A percentile compares a stretch with the other conserved stretches of the same genome.
phyloP scores from a whole-genome alignment of 768 basidiomycete genomes.

The Podaxis carcinomalis region DNA sequence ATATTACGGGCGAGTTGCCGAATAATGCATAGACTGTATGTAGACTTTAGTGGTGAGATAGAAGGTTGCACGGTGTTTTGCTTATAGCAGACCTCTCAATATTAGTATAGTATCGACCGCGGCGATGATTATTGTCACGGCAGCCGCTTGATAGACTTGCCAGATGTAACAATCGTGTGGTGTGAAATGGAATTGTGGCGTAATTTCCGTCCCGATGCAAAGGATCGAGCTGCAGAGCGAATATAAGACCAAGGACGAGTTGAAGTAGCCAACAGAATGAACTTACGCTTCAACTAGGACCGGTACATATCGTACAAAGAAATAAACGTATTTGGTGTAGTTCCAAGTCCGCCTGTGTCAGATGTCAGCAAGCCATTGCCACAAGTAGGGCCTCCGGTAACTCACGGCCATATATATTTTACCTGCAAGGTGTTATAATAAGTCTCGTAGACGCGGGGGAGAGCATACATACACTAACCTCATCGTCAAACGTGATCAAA shows the following conservation, averaged over 20 bases:
- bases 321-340: slow-evolving; percentile 31
- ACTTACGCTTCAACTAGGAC: slow-evolving; percentile 31
- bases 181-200: slow-evolving; percentile 32
- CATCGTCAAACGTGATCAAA: slow-evolving; percentile 33
- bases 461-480: slow-evolving; percentile 21
- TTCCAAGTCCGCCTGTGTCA: slow-evolving; percentile 21
- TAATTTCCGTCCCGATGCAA: slow-evolving; percentile 30
- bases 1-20: not conserved
- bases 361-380: not conserved
- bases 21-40: slow-evolving; percentile 37
- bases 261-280: not conserved
- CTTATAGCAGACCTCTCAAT: slow-evolving; percentile 26
- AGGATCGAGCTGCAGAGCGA: slow-evolving; percentile 25
- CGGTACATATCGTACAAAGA: slow-evolving; percentile 34
- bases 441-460: not conserved
- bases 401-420: slow-evolving; percentile 38
- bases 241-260: not conserved
- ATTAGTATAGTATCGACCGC: slow-evolving; percentile 36
- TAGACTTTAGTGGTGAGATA: not conserved
- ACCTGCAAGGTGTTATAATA: slow-evolving; percentile 21
- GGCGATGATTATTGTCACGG: slow-evolving; percentile 23
- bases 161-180: slow-evolving; percentile 38
- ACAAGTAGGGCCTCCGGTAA: not conserved
- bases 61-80: not conserved
- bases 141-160: slow-evolving; percentile 38